Evolutionary conservation across 129 eudicot genomes (phyloP).

Genomic region (Helichrysum umbraculigerum): DNA sequence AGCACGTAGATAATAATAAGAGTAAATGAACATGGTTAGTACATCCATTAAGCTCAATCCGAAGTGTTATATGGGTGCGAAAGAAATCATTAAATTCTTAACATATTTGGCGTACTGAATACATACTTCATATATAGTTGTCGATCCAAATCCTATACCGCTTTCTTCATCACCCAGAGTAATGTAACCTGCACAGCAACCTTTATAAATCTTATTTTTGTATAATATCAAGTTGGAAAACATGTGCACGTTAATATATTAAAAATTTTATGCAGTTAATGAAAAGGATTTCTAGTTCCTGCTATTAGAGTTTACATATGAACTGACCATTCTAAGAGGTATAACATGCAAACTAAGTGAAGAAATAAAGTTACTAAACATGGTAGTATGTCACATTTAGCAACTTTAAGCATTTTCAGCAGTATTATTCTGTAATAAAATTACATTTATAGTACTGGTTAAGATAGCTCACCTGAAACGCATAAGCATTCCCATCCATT

Average conservation of each 20-base stretch:
- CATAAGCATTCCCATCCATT: neutral
- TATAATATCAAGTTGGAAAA: neutral
- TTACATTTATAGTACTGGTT: neutral
- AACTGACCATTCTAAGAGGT: neutral
- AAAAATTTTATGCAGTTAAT: neutral
- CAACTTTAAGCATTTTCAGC: neutral
- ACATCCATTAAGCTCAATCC: constrained; percentile 18
- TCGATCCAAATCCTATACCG: constrained; percentile 8
- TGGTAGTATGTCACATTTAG: neutral
- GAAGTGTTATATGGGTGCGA: constrained; percentile 2
- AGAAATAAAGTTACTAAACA: neutral
- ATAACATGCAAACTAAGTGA: neutral
- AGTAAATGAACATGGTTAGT: constrained; percentile 3
- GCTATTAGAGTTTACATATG: neutral
- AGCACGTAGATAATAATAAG: neutral
- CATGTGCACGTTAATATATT: neutral
- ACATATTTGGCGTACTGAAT: constrained; percentile 22
- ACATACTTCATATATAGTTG: constrained; percentile 13
- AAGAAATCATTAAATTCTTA: constrained; percentile 14
- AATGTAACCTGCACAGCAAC: constrained; percentile 27
- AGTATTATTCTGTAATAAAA: neutral
- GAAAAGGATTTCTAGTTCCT: neutral
- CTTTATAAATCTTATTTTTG: neutral
- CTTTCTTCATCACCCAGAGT: constrained; percentile 24
- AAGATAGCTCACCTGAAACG: neutral